A percentile compares a stretch with the other conserved stretches of the same genome.
Conservation (phyloP, 257 asterid species). For the Ballota nigra region DNA sequence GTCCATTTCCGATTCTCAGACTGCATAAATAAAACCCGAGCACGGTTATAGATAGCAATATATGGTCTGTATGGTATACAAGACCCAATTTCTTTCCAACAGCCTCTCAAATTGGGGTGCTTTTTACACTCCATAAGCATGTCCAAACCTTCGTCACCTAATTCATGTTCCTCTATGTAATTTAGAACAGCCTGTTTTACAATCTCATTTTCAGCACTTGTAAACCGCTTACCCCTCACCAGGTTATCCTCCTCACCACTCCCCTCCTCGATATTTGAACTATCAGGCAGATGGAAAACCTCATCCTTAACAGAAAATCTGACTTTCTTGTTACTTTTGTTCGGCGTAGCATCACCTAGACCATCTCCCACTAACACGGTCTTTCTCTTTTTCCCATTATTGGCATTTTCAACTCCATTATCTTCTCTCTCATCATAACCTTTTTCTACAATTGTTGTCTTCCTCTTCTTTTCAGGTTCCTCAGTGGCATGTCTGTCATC, state of each 20-base stretch:
- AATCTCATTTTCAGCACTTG: constrained; percentile 42
- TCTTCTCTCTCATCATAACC: constrained; percentile 12
- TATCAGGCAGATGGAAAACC: constrained; percentile 32
- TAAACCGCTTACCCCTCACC: constrained; percentile 47
- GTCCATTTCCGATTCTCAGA: constrained; percentile 45
- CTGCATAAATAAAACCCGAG: constrained; percentile 42
- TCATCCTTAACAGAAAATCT: constrained; percentile 44
- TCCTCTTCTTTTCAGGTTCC: constrained; percentile 22
- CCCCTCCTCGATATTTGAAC: constrained; percentile 6
- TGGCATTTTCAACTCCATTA: constrained; percentile 2
- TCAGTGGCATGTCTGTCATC: constrained; percentile 9
- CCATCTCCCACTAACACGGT: constrained; percentile 16
- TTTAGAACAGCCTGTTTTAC: constrained; percentile 39
- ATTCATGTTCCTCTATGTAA: constrained; percentile 32
- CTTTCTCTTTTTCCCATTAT: constrained; percentile 28
- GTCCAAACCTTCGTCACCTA: constrained; percentile 48
- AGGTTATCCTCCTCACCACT: constrained; percentile 23
- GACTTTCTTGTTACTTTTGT: constrained; percentile 44
- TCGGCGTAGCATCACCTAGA: constrained; percentile 19
- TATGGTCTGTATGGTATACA: constrained; percentile 47
- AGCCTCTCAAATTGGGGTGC: constrained; percentile 33
- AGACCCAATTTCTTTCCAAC: constrained; percentile 48
- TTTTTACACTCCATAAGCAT: constrained; percentile 37
- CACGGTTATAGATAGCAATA: constrained; percentile 33
- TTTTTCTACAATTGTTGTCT: neutral